phyloP scores from a whole-genome alignment of 352 stramenopile species.

The Phytophthora sansomeana region DNA sequence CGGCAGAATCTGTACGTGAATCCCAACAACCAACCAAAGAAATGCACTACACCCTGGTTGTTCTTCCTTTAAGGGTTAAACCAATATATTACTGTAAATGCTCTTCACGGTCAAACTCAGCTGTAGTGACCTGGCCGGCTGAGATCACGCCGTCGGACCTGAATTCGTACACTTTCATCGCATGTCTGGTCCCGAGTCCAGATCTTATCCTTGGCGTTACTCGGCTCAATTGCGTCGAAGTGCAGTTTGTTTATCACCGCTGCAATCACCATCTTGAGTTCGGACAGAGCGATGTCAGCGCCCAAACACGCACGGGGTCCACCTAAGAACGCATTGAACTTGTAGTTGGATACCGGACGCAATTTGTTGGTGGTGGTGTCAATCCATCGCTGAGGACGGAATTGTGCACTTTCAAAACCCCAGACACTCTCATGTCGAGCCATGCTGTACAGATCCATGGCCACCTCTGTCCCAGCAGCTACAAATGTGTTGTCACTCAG shows the following conservation, averaged over 20 bases:
- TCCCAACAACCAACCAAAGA: too few species aligned
- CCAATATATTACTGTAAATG: too few species aligned
- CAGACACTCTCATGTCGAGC: constrained; percentile 54
- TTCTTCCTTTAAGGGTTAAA: too few species aligned
- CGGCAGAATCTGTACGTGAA: too few species aligned
- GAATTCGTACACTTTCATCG: constrained; percentile 5
- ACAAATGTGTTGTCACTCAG: constrained; percentile 69
- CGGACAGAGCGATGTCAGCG: constrained; percentile 44
- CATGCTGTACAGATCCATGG: constrained; percentile 61
- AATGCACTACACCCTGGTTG: too few species aligned
- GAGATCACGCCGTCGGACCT: constrained; percentile 6
- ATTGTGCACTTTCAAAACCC: constrained; percentile 50
- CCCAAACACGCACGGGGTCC: constrained; percentile 64
- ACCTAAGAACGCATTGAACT: constrained; percentile 68
- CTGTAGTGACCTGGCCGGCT: constrained; percentile 17
- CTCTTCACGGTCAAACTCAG: background rate
- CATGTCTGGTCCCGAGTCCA: background rate
- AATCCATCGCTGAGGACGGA: constrained; percentile 69
- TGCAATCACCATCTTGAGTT: constrained; percentile 56
- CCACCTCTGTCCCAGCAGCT: constrained; percentile 45
- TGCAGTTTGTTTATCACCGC: constrained; percentile 25
- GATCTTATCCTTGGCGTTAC: background rate
- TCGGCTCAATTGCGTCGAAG: constrained; percentile 1
- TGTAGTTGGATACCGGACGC: constrained; percentile 48
- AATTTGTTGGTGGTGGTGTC: constrained; percentile 42